phyloP scores from a whole-genome alignment of 2,329 filamentous ascomycete genomes.

The Microdochium trichocladiopsis region DNA sequence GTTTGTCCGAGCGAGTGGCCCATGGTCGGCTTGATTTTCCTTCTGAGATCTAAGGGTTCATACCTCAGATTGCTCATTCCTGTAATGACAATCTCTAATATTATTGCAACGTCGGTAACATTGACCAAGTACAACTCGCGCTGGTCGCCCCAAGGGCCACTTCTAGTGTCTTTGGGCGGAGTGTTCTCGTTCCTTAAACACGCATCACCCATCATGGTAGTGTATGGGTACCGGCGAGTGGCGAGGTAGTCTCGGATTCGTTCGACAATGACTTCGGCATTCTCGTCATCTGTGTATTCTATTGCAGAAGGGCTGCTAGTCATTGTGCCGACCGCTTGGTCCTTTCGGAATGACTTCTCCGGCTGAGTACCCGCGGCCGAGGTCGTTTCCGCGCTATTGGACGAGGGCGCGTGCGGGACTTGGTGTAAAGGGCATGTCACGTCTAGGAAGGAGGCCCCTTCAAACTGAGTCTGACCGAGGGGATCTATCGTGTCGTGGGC shows the following conservation, averaged over 20 bases:
- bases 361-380: neutral
- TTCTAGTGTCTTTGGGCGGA: neutral
- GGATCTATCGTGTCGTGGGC: neutral
- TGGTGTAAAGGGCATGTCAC: neutral
- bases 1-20: neutral
- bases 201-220: neutral
- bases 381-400: neutral
- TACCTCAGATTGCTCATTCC: slow-evolving; percentile 7
- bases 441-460: neutral
- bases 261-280: slow-evolving; percentile 13
- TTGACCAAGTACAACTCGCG: slow-evolving; percentile 16
- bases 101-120: slow-evolving; percentile 16
- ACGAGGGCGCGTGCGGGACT: neutral
- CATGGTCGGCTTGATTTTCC: neutral
- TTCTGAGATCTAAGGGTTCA: neutral
- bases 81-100: slow-evolving; percentile 20
- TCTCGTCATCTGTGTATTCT: slow-evolving; percentile 3
- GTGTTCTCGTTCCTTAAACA: neutral
- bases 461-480: neutral
- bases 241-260: slow-evolving; percentile 17
- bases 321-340: neutral
- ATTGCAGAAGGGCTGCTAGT: slow-evolving; percentile 1
- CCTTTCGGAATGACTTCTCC: slow-evolving; percentile 1
- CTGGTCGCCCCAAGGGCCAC: neutral
- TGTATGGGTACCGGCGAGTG: slow-evolving; percentile 8